Evolutionary conservation across 2,329 filamentous ascomycete genomes (phyloP).

Genomic region (Aspergillus sp.): DNA sequence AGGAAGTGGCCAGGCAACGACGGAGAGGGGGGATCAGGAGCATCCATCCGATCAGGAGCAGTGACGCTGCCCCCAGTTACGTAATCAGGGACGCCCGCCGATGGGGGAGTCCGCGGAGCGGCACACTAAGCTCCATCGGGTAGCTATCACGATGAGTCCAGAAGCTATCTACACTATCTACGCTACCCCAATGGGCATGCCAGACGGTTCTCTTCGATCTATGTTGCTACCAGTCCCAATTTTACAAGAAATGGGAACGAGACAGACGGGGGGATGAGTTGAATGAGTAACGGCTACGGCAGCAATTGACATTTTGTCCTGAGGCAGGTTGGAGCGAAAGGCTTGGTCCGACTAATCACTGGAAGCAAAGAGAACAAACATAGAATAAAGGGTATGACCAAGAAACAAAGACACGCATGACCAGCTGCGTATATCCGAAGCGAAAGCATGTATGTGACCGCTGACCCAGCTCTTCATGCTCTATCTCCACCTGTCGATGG

Average conservation of each 20-base stretch:
- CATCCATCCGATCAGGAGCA: slow-evolving; percentile 27
- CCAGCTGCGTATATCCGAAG: slow-evolving; percentile 26
- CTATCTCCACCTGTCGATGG: not conserved
- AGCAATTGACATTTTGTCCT: not conserved
- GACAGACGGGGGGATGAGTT: not conserved
- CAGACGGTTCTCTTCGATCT: too few species aligned
- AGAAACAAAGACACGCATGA: slow-evolving; percentile 17
- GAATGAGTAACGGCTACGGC: not conserved
- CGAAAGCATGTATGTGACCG: not conserved
- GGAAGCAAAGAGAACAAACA: slow-evolving; percentile 14
- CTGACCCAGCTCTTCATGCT: not conserved
- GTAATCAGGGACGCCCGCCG: slow-evolving; percentile 26
- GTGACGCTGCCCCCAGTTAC: slow-evolving; percentile 27
- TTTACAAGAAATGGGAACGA: too few species aligned
- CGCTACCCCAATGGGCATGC: not conserved
- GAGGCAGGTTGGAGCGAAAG: not conserved
- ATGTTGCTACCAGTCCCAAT: too few species aligned
- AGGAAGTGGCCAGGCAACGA: slow-evolving; percentile 22
- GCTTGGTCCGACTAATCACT: slow-evolving; percentile 7
- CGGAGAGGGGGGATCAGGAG: slow-evolving; percentile 19
- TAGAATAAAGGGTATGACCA: slow-evolving; percentile 10
- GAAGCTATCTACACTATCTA: not conserved
- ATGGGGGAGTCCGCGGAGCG: not conserved
- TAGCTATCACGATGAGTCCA: not conserved
- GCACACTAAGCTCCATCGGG: not conserved